Percentiles rank a stretch among this genome's conserved stretches.
These are phyloP conservation scores for Cetraspora pellucida DNA, from an alignment of 192 early-diverging fungal species.

Conservation along the genomic window DNA sequence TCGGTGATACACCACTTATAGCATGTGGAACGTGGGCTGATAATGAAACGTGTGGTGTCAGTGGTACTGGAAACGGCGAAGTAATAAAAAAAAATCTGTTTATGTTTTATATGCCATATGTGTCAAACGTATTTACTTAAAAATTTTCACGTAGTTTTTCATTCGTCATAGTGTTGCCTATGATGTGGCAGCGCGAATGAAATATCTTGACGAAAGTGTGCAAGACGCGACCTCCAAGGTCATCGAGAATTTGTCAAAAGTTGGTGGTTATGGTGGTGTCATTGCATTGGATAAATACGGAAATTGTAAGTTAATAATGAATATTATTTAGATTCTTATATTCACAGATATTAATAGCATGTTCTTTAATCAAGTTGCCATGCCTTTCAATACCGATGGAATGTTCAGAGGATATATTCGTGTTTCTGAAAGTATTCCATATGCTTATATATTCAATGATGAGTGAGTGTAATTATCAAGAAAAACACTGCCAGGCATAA, in stretches of 20 bases:
- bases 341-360: background rate
- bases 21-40: conserved; percentile 53
- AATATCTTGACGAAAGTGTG: conserved; percentile 44
- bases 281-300: conserved; percentile 49
- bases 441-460: conserved; percentile 44
- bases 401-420: conserved; percentile 54
- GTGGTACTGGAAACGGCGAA: conserved; percentile 53
- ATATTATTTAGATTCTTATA: background rate
- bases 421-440: conserved; percentile 36
- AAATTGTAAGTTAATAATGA: conserved; percentile 28
- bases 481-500: too few species aligned
- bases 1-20: conserved; percentile 55
- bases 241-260: conserved; percentile 38
- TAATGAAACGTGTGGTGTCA: conserved; percentile 45
- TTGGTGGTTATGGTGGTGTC: conserved; percentile 47
- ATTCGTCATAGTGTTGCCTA: conserved; percentile 45
- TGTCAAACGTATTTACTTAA: background rate
- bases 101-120: background rate
- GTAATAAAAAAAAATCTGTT: conserved; percentile 18
- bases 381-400: conserved; percentile 47
- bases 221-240: conserved; percentile 38
- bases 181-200: conserved; percentile 49
- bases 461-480: background rate
- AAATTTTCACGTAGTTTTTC: conserved; percentile 37
- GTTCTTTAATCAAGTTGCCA: conserved; percentile 35